Evolutionary conservation across 2,329 filamentous ascomycete species (phyloP).

Genomic region (Arthrinium puccinioides): DNA sequence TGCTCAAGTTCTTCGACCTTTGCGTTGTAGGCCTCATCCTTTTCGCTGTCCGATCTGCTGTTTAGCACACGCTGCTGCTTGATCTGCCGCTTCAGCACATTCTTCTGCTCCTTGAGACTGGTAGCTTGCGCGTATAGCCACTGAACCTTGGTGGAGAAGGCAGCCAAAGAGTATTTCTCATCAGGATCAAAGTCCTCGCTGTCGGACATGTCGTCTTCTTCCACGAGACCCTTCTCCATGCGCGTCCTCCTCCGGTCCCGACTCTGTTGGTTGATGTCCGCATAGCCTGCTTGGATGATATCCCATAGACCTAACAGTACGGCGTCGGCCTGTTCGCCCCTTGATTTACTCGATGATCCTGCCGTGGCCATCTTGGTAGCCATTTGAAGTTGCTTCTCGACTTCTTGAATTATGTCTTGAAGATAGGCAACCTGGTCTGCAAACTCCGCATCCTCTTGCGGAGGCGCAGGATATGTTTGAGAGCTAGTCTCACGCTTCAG

Average conservation of each 20-base stretch:
- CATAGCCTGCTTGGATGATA: slow-evolving; percentile 47
- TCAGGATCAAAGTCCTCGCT: slow-evolving; percentile 51
- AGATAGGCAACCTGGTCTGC: slow-evolving; percentile 64
- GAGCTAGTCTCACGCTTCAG: slow-evolving; percentile 41
- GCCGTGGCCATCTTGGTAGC: slow-evolving; percentile 23
- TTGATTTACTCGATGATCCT: slow-evolving; percentile 27
- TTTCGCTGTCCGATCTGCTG: slow-evolving; percentile 71
- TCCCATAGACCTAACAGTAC: slow-evolving; percentile 50
- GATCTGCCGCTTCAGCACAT: slow-evolving; percentile 82
- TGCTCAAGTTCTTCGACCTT: slow-evolving; percentile 51
- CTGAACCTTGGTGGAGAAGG: slow-evolving; percentile 73
- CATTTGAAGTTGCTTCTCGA: slow-evolving; percentile 36
- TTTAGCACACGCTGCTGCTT: slow-evolving; percentile 93
- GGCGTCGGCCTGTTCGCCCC: slow-evolving; percentile 48
- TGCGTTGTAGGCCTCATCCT: slow-evolving; percentile 55
- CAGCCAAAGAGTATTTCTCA: slow-evolving; percentile 63
- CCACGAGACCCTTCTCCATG: slow-evolving; percentile 48
- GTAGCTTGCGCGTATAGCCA: slow-evolving; percentile 72
- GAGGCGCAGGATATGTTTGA: slow-evolving; percentile 47
- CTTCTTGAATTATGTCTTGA: slow-evolving; percentile 48
- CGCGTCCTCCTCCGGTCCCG: slow-evolving; percentile 45
- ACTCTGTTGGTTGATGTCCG: slow-evolving; percentile 46
- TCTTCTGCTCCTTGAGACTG: slow-evolving; percentile 77
- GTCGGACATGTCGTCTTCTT: slow-evolving; percentile 55
- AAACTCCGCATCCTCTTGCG: slow-evolving; percentile 48